phyloP scores from a whole-genome alignment of 306 rosid genomes.

The Cucumis sativus region Cucumber_9930_V3 NC_026656.2:3482501-3483000 shows the following conservation, averaged over 20 bases:
- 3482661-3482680: constrained; percentile 57
- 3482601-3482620: constrained; percentile 68
- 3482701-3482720: constrained; percentile 57
- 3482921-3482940: too few species aligned
- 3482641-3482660: constrained; percentile 63
- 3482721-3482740: constrained; percentile 60
- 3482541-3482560: constrained; percentile 42
- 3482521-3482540: constrained; percentile 47
- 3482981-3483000: too few species aligned
- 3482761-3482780: constrained; percentile 36
- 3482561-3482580: constrained; percentile 61
- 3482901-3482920: too few species aligned
- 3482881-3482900: too few species aligned
- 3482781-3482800: not conserved
- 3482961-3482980: too few species aligned
- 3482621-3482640: constrained; percentile 72
- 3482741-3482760: constrained; percentile 64
- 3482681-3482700: constrained; percentile 35
- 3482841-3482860: too few species aligned
- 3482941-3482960: too few species aligned
- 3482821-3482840: too few species aligned
- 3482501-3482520: constrained; percentile 66
- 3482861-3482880: too few species aligned
- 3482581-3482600: constrained; percentile 70
- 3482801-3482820: not conserved